These are phyloP conservation scores for Logfia minima DNA, from an alignment of 129 eudicot species.

Conservation along the genomic window DNA sequence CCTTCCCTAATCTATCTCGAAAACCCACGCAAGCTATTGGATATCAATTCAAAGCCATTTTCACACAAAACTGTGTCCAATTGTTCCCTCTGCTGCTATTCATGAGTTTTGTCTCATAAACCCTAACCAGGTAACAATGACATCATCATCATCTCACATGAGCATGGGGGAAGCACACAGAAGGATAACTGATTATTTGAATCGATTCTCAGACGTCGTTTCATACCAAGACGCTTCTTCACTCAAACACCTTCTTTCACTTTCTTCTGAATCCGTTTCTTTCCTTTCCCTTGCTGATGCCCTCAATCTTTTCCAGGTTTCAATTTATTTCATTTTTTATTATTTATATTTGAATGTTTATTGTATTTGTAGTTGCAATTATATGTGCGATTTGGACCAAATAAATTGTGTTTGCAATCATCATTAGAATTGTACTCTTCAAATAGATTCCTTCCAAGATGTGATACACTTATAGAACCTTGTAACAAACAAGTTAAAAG, in stretches of 20 bases:
- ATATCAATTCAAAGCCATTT: not conserved
- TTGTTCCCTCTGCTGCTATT: too few relatives aligned
- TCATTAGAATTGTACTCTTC: not conserved
- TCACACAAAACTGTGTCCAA: not conserved
- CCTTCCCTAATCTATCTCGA: not conserved
- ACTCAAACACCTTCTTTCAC: constrained; percentile 64
- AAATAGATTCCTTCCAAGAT: not conserved
- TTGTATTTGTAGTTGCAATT: not conserved
- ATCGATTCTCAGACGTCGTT: constrained; percentile 77
- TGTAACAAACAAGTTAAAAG: not conserved
- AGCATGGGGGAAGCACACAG: constrained; percentile 98
- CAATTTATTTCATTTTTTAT: not conserved
- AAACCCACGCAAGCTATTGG: not conserved
- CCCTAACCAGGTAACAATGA: constrained; percentile 39
- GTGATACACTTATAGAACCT: not conserved
- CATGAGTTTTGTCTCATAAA: not conserved
- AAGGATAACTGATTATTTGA: constrained; percentile 71
- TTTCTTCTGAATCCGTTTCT: constrained; percentile 65
- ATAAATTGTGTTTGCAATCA: not conserved
- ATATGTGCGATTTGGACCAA: not conserved
- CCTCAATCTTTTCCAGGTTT: constrained; percentile 79
- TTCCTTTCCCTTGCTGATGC: constrained; percentile 85
- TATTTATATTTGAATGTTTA: too few relatives aligned
- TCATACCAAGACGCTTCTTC: constrained; percentile 74
- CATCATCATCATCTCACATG: constrained; percentile 53